These are phyloP conservation scores for Claviceps sp. DNA, from an alignment of 2,329 filamentous ascomycete genomes.

Conservation along the genomic window DNA sequence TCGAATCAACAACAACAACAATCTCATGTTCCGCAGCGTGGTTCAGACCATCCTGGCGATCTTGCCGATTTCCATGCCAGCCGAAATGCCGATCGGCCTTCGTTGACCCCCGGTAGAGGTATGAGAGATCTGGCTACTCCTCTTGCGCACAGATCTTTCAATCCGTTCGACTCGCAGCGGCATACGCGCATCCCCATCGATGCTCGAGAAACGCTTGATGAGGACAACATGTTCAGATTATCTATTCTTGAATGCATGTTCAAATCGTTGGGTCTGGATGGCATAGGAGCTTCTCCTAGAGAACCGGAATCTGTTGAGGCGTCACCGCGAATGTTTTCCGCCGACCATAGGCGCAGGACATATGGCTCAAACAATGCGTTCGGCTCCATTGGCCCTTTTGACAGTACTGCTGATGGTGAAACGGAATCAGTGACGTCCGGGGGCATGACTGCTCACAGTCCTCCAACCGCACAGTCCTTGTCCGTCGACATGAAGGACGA, in stretches of 20 bases:
- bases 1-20: constrained; percentile 18
- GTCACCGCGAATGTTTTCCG: constrained; percentile 73
- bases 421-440: constrained; percentile 72
- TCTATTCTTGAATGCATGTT: constrained; percentile 93
- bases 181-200: constrained; percentile 41
- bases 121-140: constrained; percentile 28
- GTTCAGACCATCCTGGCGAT: constrained; percentile 56
- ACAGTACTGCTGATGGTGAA: constrained; percentile 62
- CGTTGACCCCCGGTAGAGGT: constrained; percentile 8
- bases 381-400: constrained; percentile 78
- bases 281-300: constrained; percentile 48
- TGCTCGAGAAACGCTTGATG: constrained; percentile 70
- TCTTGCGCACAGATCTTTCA: constrained; percentile 36
- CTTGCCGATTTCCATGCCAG: constrained; percentile 64
- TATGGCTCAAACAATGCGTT: constrained; percentile 66
- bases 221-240: constrained; percentile 77
- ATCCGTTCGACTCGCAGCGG: constrained; percentile 42
- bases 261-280: constrained; percentile 75
- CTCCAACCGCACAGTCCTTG: constrained; percentile 51
- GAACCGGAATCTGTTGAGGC: constrained; percentile 67
- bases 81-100: constrained; percentile 39
- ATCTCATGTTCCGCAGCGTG: constrained; percentile 29
- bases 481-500: constrained; percentile 79
- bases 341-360: constrained; percentile 62
- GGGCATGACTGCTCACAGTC: constrained; percentile 44